Percentiles rank a stretch among this genome's conserved stretches.
Evolutionary conservation across 768 basidiomycete genomes (phyloP).

Genomic region (Lentinus brumalis): DNA sequence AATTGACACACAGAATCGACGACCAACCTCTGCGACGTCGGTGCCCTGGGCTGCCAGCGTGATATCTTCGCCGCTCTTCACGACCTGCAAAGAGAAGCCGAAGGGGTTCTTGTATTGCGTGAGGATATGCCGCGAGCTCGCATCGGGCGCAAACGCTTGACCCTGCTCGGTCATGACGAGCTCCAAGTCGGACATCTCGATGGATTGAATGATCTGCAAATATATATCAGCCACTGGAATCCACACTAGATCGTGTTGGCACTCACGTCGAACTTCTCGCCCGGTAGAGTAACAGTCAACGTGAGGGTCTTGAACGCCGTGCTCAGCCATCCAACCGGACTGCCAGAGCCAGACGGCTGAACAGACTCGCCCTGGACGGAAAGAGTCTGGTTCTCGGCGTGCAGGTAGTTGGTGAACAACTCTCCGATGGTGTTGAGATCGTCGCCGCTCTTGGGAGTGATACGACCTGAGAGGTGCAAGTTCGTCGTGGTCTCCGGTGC

Average conservation of each 20-base stretch:
- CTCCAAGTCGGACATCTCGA: constrained; percentile 57
- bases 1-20: background rate
- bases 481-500: constrained; percentile 48
- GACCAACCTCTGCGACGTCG: constrained; percentile 54
- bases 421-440: constrained; percentile 54
- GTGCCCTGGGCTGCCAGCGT: constrained; percentile 48
- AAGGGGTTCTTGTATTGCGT: constrained; percentile 74
- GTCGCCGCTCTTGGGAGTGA: constrained; percentile 61
- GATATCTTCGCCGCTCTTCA: constrained; percentile 56
- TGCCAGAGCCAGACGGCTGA: constrained; percentile 50
- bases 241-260: background rate
- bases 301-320: constrained; percentile 70
- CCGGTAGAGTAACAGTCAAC: constrained; percentile 62
- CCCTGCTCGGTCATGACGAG: constrained; percentile 52
- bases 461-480: constrained; percentile 62
- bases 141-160: constrained; percentile 61
- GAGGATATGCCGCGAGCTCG: constrained; percentile 55
- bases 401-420: constrained; percentile 68
- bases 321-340: constrained; percentile 60
- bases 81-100: constrained; percentile 71
- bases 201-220: constrained; percentile 60
- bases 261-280: constrained; percentile 52
- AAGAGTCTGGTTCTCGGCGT: constrained; percentile 64
- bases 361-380: constrained; percentile 61
- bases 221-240: background rate